These are phyloP conservation scores for Seiridium cupressi DNA, from an alignment of 2,329 filamentous ascomycete genomes.

Conservation along the genomic window DNA sequence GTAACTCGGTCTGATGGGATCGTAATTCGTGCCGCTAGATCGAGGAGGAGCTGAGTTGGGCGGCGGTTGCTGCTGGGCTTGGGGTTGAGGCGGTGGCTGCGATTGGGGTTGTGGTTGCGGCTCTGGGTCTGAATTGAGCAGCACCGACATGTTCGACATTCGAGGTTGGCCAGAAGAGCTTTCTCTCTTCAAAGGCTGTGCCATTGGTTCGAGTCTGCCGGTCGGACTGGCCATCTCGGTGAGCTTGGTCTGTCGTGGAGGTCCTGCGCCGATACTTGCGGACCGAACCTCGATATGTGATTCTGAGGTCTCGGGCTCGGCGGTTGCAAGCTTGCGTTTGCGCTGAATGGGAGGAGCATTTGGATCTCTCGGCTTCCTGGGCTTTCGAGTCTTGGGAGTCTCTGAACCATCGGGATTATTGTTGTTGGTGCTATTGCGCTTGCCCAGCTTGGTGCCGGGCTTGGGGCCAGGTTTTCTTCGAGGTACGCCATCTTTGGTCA, in stretches of 20 bases:
- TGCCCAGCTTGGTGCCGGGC: conserved; percentile 53
- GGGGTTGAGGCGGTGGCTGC: too few relatives aligned
- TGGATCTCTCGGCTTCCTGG: conserved; percentile 58
- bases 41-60: conserved; percentile 46
- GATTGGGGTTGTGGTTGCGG: conserved; percentile 36
- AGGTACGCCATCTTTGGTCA: conserved; percentile 57
- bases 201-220: conserved; percentile 28
- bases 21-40: conserved; percentile 80
- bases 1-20: conserved; percentile 80
- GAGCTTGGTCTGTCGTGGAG: conserved; percentile 36
- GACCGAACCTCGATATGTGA: conserved; percentile 18
- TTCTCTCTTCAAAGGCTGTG: conserved; percentile 49
- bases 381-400: conserved; percentile 46
- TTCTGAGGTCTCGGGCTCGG: conserved; percentile 28
- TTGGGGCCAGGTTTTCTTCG: conserved; percentile 66
- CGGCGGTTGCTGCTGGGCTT: neutral
- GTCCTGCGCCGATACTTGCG: conserved; percentile 18
- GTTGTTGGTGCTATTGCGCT: conserved; percentile 37
- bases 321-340: conserved; percentile 50
- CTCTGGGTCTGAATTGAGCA: conserved; percentile 52
- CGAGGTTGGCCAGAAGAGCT: conserved; percentile 34
- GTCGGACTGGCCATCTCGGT: conserved; percentile 32
- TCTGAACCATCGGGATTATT: conserved; percentile 38
- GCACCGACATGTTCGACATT: conserved; percentile 45
- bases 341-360: conserved; percentile 54